Conservation (phyloP, 1,139 yeast genomes). For the Debaryomyces nepalensis region DNA sequence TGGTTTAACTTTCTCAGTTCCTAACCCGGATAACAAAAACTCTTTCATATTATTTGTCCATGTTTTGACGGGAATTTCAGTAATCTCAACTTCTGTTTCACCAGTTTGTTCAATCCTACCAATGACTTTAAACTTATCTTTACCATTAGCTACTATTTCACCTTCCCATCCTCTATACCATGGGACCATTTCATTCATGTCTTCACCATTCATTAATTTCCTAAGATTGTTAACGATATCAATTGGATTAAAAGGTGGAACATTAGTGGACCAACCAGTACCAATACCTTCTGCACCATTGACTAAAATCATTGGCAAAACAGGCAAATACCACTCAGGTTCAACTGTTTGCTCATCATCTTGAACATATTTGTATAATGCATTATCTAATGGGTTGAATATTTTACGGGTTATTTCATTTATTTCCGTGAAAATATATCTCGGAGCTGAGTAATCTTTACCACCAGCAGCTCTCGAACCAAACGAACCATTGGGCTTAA, state of each 20-base stretch:
- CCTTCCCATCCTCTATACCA: conserved; percentile 99
- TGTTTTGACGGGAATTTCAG: conserved; percentile 89
- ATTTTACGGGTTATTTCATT: conserved; percentile 74
- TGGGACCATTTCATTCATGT: conserved; percentile 75
- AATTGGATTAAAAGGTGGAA: conserved; percentile 87
- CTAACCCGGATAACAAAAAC: conserved; percentile 75
- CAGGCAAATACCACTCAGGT: conserved; percentile 95
- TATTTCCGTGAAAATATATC: conserved; percentile 92
- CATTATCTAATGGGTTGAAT: conserved; percentile 81
- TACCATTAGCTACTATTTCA: conserved; percentile 61
- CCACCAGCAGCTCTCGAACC: conserved; percentile 99
- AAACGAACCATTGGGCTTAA: conserved; percentile 93
- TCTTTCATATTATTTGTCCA: conserved; percentile 95
- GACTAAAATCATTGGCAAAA: conserved; percentile 88
- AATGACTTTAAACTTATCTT: conserved; percentile 71
- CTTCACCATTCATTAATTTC: conserved; percentile 74
- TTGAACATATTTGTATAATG: conserved; percentile 76
- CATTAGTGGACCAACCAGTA: conserved; percentile 97
- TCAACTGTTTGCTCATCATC: conserved; percentile 96
- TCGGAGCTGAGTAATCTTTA: conserved; percentile 97
- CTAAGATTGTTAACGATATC: conserved; percentile 80
- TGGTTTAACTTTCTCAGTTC: conserved; percentile 68
- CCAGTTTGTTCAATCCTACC: conserved; percentile 86
- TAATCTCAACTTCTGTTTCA: conserved; percentile 79
- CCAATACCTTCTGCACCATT: conserved; percentile 99